Percentiles rank a stretch among this genome's conserved stretches.
phyloP scores from a whole-genome alignment of 2,329 filamentous ascomycete species.

The Fusarium xyrophilum region DNA sequence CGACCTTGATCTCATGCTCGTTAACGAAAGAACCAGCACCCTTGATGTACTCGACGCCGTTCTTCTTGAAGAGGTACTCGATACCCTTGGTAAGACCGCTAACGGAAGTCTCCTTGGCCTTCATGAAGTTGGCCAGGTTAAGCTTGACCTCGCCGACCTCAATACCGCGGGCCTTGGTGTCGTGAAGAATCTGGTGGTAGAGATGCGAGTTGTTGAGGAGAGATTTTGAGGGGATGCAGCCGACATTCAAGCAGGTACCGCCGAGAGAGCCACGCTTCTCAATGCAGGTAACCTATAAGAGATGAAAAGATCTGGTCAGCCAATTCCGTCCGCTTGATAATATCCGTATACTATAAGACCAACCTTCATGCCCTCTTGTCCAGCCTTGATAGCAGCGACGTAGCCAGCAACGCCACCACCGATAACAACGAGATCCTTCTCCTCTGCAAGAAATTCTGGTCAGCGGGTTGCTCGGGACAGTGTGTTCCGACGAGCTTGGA shows the following conservation, averaged over 20 bases:
- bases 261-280: constrained; percentile 96
- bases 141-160: constrained; percentile 97
- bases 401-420: constrained; percentile 98
- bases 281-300: constrained; percentile 84
- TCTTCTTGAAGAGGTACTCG: constrained; percentile 99
- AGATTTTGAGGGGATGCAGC: constrained; percentile 99
- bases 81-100: constrained; percentile 91
- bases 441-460: constrained; percentile 62
- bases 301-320: constrained; percentile 19
- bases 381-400: constrained; percentile 98
- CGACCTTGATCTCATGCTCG: constrained; percentile 90
- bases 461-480: constrained; percentile 30
- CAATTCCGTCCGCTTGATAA: constrained; percentile 4
- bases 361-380: constrained; percentile 95
- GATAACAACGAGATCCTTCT: constrained; percentile 97
- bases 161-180: constrained; percentile 96
- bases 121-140: constrained; percentile 95
- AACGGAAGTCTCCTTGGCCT: constrained; percentile 95
- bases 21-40: constrained; percentile 86
- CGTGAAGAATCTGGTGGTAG: constrained; percentile 96
- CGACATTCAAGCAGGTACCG: constrained; percentile 97
- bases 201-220: constrained; percentile 99
- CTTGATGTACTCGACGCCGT: constrained; percentile 97
- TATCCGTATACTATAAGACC: constrained; percentile 5
- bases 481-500: constrained; percentile 16